A percentile compares a stretch with the other conserved stretches of the same genome.
Conservation (phyloP, 2,329 filamentous ascomycete species). For the Nothophaeocryptopus gaeumannii region DNA sequence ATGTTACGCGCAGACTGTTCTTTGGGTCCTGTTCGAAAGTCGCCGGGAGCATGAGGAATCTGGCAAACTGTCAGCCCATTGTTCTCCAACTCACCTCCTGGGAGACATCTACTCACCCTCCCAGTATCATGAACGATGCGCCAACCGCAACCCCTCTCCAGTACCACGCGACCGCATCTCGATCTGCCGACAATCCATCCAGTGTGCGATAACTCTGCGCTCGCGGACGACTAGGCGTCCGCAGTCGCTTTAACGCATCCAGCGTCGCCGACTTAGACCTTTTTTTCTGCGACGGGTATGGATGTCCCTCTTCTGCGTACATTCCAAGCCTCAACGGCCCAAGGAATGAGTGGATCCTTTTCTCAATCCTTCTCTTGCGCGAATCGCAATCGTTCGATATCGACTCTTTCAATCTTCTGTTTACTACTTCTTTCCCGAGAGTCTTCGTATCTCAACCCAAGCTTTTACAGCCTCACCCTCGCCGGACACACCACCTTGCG, state of each 20-base stretch:
- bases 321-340: slow-evolving; percentile 4
- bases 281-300: not conserved
- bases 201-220: slow-evolving; percentile 31
- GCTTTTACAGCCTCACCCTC: no score
- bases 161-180: slow-evolving; percentile 43
- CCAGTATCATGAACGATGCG: slow-evolving; percentile 49
- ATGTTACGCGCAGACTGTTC: slow-evolving; percentile 39
- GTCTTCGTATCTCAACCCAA: not conserved
- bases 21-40: slow-evolving; percentile 41
- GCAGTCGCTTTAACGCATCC: slow-evolving; percentile 24
- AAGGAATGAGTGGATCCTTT: no score
- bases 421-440: not conserved
- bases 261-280: slow-evolving; percentile 16
- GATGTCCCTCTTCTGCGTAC: slow-evolving; percentile 4
- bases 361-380: no score
- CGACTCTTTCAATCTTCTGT: not conserved
- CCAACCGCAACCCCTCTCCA: slow-evolving; percentile 46
- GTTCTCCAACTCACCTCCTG: slow-evolving; percentile 1
- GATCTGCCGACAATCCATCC: slow-evolving; percentile 24
- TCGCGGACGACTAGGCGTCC: slow-evolving; percentile 26
- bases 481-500: not conserved
- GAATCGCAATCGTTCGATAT: no score
- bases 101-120: slow-evolving; percentile 40
- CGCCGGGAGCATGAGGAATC: slow-evolving; percentile 49
- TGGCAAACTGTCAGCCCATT: slow-evolving; percentile 26